Percentiles rank a stretch among this genome's conserved stretches.
Conservation (phyloP, 495 filamentous ascomycete genomes). For the Talaromyces wortmannii region DNA sequence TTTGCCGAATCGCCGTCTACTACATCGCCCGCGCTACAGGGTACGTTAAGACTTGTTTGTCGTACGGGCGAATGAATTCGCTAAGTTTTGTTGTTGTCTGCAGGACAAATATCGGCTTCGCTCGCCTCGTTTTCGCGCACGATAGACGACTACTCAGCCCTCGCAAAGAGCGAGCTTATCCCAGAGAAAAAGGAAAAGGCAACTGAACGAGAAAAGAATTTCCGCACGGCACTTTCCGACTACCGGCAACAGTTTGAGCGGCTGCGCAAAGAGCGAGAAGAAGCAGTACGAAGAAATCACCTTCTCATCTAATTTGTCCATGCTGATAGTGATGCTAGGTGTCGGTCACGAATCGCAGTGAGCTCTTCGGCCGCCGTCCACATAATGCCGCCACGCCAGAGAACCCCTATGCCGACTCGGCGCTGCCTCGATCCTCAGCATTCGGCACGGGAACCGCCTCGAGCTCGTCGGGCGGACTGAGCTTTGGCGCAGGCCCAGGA, state of each 20-base stretch:
- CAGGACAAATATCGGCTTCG: slow-evolving; percentile 76
- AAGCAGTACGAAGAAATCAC: slow-evolving; percentile 40
- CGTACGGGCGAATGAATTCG: neutral
- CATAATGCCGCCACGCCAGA: slow-evolving; percentile 85
- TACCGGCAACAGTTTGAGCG: slow-evolving; percentile 71
- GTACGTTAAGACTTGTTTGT: slow-evolving; percentile 24
- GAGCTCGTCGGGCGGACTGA: slow-evolving; percentile 30
- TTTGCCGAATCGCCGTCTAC: slow-evolving; percentile 58
- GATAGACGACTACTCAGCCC: slow-evolving; percentile 82
- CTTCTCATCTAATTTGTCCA: neutral
- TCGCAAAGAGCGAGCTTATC: slow-evolving; percentile 82
- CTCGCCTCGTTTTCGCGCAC: slow-evolving; percentile 85
- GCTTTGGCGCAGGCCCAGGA: slow-evolving; percentile 44
- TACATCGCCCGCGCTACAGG: slow-evolving; percentile 60
- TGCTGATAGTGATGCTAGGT: slow-evolving; percentile 26
- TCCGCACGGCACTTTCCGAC: slow-evolving; percentile 72
- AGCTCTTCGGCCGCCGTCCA: slow-evolving; percentile 85
- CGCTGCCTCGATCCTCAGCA: slow-evolving; percentile 31
- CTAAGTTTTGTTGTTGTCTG: neutral
- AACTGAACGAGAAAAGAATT: slow-evolving; percentile 74
- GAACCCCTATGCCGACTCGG: slow-evolving; percentile 79
- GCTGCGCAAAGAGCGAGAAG: slow-evolving; percentile 68
- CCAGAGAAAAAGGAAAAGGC: slow-evolving; percentile 87
- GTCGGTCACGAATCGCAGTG: slow-evolving; percentile 65
- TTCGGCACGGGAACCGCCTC: slow-evolving; percentile 28